phyloP scores from a whole-genome alignment of 257 asterid species.

The Ocimum tenuiflorum region DNA sequence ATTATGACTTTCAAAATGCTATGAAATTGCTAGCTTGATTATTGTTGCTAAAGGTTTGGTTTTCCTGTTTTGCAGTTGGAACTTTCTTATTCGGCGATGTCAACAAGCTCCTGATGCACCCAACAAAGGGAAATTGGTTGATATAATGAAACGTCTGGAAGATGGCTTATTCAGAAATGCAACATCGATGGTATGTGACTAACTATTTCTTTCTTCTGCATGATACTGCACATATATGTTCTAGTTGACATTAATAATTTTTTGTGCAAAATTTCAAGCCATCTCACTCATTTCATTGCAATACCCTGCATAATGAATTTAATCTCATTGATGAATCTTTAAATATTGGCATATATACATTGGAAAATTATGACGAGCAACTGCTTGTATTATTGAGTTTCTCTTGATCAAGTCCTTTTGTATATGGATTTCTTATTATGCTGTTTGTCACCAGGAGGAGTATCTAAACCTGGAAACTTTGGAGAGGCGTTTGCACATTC shows the following conservation, averaged over 20 bases:
- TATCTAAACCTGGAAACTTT: conserved; percentile 61
- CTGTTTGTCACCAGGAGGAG: conserved; percentile 58
- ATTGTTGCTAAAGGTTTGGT: conserved; percentile 17
- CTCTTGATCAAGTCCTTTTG: background rate
- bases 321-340: too few relatives aligned
- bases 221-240: background rate
- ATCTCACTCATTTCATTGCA: too few relatives aligned
- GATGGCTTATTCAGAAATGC: conserved; percentile 73
- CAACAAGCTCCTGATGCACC: conserved; percentile 49
- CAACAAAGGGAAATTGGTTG: conserved; percentile 38
- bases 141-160: conserved; percentile 75
- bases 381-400: conserved; percentile 2
- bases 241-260: background rate
- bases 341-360: background rate
- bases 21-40: conserved; percentile 8
- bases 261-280: background rate
- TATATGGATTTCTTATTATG: conserved; percentile 8
- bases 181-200: conserved; percentile 57
- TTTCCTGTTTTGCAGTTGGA: conserved; percentile 48
- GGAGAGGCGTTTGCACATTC: conserved; percentile 63
- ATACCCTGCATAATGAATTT: too few relatives aligned
- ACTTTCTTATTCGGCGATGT: conserved; percentile 47
- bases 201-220: too few relatives aligned
- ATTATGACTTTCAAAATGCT: background rate
- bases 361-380: background rate